Evolutionary conservation across 768 basidiomycete genomes (phyloP), one percentile per base, ranked within the genome.

Genomic region (Phylloporus arenicola): DNA sequence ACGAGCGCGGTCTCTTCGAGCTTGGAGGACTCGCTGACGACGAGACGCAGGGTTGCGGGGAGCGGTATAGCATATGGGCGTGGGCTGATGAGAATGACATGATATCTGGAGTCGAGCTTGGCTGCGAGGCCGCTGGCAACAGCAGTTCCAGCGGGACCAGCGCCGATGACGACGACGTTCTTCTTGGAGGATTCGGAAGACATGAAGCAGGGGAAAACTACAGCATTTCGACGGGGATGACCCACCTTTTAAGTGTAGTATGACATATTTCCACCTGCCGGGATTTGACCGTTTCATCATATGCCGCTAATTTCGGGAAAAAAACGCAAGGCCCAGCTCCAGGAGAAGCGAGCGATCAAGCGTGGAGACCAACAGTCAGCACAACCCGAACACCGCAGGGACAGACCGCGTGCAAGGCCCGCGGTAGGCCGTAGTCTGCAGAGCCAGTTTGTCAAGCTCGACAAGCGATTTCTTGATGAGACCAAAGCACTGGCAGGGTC

Each of bases 341-440:
- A 89, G 64, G 76, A 83, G 43, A 90, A 88, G 59, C 84, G 92
- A 20, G 92, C 92, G 4, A 69, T 86, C 29, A 94, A 94, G 65
- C 83, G 91, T 29, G 92, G 88, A 4, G 88, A 89, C 55, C 75
- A 13, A 54, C 73, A 20, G 57, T 72, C 68, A 13, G 47, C 42
- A 33, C 52, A 46, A 7, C 46, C 47, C 11, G 37, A 38, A 8
- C 54, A 22, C 2, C 64, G 53, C 41, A 62, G 45, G 19, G 55
- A 52, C 10, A 50, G 47, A 24, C 52, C 55, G 34, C 47, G 47
- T 3, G 44, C 48, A 1, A 38, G 49, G 35, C 12, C 43, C 38
- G 33, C 53, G 1, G 53, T 68, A 44, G 65, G 67, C 13, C 67
- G 75, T 53, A 75, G 72, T 42, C 72, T 91, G 4, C 84, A 88